Base-by-base conservation (phyloP, 176 grass and related monocot species). In the Hordeum marinum region DNA sequence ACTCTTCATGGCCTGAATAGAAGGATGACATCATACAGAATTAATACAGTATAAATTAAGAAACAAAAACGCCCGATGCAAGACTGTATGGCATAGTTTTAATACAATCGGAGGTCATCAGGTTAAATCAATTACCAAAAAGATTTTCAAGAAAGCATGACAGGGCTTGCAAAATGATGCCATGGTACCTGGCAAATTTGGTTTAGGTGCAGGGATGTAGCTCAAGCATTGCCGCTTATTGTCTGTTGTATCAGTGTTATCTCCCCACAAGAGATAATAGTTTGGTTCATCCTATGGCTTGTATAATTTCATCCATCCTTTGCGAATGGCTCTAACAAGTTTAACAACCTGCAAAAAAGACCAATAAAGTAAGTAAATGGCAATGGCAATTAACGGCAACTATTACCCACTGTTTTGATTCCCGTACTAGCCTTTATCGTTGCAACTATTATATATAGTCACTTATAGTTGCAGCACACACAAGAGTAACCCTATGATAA, bases 1-100 rank as follows among this genome's bases (percentile, higher is more conserved):
- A 95, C 81, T 96, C 96, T 94, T 99, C 96, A 82, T 99, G 96
- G 58, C 96, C 96, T 99, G 65, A 71, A 94, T 74, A 77, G 41
- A 41, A 32, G 9, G 76, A 76, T 57, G 43, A 6, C 68, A 83
- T 72, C 59, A 90, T 48, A 37, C 29, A 83, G n/a, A 73, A 75
- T 75, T 7, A 79, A 75, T 31, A 90, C 18, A 61, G 61, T 26
- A 46, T 59, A 9, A 79, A 62, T 17, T 7, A 50, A 9, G 1
- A 5, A 80, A 79, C 17, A 14, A 11, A 72, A 78, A 31, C 40
- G 36, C 18, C 15, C 2, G 29, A 34, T 43, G 55, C 63, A 57
- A 40, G 1, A n/a, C 11, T 45, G 76, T 36, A 11, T n/a, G n/a
- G n/a, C 74, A 80, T n/a, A n/a, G n/a, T n/a, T n/a, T n/a, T n/a